Conservation (phyloP, 441 rosid species). For the Pelargonium australe region DNA sequence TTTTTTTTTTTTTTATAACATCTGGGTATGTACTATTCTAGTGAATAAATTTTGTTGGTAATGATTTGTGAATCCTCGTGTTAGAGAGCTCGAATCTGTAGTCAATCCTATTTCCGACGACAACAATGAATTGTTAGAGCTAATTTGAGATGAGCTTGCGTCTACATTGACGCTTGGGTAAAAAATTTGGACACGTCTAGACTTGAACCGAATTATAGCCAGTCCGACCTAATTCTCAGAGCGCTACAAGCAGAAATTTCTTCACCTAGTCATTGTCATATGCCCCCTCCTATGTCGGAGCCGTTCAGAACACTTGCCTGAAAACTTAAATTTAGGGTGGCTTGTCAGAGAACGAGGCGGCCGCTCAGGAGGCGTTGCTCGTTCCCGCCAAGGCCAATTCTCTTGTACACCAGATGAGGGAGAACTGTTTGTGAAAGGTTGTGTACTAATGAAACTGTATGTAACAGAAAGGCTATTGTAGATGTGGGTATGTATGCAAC, state of each 20-base stretch:
- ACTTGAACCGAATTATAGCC: no score
- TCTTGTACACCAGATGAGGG: slow-evolving; percentile 43
- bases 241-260: no score
- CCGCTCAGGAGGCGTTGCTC: slow-evolving; percentile 80
- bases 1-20: slow-evolving; percentile 1
- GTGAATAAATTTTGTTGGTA: neutral
- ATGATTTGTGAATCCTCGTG: neutral
- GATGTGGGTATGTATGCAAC: neutral
- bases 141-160: no score
- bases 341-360: slow-evolving; percentile 63
- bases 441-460: slow-evolving; percentile 55
- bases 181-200: no score
- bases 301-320: slow-evolving; percentile 85
- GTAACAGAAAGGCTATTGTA: no score
- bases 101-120: no score
- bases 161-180: no score
- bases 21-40: neutral
- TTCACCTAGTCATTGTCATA: slow-evolving; percentile 93
- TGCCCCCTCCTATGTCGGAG: slow-evolving; percentile 95
- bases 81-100: no score
- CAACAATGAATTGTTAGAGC: no score
- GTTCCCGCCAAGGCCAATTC: slow-evolving; percentile 75
- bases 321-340: slow-evolving; percentile 99
- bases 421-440: slow-evolving; percentile 97
- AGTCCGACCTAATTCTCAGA: no score